phyloP scores from a whole-genome alignment of 306 rosid species.

The Quercus suber region DNA sequence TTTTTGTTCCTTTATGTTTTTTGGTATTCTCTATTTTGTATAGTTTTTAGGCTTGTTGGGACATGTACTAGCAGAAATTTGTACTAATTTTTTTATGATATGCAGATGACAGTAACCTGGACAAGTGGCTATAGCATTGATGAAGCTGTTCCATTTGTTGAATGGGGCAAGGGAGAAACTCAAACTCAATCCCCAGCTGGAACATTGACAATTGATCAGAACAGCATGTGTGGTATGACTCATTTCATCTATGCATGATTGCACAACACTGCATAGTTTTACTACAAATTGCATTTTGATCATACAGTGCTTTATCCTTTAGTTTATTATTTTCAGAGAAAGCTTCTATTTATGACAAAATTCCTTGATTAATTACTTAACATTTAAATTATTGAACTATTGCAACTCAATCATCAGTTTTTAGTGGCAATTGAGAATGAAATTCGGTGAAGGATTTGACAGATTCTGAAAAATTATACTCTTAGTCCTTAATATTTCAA shows the following conservation, averaged over 20 bases:
- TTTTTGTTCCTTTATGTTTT: neutral
- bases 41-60: neutral
- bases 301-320: neutral
- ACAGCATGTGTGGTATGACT: conserved; percentile 79
- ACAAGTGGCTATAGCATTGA: conserved; percentile 73
- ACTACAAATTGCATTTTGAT: neutral
- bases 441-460: too few species aligned
- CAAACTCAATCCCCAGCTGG: conserved; percentile 64
- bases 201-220: conserved; percentile 65
- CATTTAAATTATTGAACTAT: neutral
- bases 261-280: neutral
- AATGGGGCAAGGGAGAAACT: conserved; percentile 54
- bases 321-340: conserved; percentile 1
- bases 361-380: neutral
- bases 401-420: neutral
- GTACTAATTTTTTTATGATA: neutral
- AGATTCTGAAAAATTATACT: too few species aligned
- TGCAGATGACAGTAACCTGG: conserved; percentile 94
- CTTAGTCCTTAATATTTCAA: neutral
- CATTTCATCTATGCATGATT: conserved; percentile 2
- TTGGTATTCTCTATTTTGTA: neutral
- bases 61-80: neutral
- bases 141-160: conserved; percentile 70
- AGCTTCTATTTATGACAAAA: conserved; percentile 3
- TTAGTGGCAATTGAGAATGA: neutral